Conservation (phyloP, 1,139 yeast species). For the Blastobotrys illinoisensis region DNA sequence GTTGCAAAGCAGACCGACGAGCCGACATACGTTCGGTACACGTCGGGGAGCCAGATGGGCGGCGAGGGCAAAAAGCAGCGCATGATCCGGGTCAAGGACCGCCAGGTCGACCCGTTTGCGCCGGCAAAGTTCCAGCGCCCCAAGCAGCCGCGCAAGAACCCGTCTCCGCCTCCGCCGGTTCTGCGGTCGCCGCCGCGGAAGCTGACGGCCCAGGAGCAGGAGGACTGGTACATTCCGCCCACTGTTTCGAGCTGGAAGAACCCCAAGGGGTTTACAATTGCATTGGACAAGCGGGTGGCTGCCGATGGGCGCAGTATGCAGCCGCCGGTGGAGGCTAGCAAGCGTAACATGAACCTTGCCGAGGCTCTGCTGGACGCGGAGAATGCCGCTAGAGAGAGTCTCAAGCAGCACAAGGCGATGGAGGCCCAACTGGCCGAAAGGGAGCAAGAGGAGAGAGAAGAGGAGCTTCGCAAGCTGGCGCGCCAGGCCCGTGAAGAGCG, state of each 20-base stretch:
- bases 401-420: constrained; percentile 53
- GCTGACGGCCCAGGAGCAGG: constrained; percentile 70
- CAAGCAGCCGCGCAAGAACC: constrained; percentile 65
- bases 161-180: constrained; percentile 48
- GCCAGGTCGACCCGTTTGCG: constrained; percentile 75
- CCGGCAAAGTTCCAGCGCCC: constrained; percentile 75
- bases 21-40: constrained; percentile 44
- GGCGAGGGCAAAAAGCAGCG: constrained; percentile 33
- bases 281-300: constrained; percentile 69
- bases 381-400: constrained; percentile 62
- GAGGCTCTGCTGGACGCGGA: constrained; percentile 76
- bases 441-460: constrained; percentile 57
- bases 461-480: constrained; percentile 52
- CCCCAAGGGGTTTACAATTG: constrained; percentile 82
- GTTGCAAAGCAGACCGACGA: constrained; percentile 27
- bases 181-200: constrained; percentile 46
- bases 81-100: constrained; percentile 51
- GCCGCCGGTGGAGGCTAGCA: background rate
- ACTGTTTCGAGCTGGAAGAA: constrained; percentile 96
- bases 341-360: constrained; percentile 40
- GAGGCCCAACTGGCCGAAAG: constrained; percentile 50
- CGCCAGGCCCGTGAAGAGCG: constrained; percentile 46
- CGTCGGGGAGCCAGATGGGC: constrained; percentile 40
- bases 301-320: constrained; percentile 45
- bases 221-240: constrained; percentile 84